Evolutionary conservation across 2,329 filamentous ascomycete genomes (phyloP), one percentile per base, ranked within the genome.

Genomic region (Aspergillus fischeri): DNA sequence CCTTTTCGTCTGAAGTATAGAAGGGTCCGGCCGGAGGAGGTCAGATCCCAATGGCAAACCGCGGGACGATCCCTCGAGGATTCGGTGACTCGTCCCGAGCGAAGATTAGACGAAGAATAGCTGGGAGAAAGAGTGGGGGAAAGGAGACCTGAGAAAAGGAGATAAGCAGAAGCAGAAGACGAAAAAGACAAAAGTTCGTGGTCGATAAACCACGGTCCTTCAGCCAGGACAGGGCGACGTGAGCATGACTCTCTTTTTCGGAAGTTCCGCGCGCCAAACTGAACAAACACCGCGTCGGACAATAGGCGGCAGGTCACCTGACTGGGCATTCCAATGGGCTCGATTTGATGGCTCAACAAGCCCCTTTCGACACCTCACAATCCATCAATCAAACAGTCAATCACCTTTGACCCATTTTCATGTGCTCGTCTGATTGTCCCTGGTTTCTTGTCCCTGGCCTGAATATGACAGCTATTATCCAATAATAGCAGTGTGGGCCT

Each of bases 221-320:
- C 21, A 3, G 9, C 11, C 21, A 47, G 49, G 51, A 38, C 35
- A 44, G 14, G 54, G 44, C 53, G 51, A 54, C 56, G 56, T 56
- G 59, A 59, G 51, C 53, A 63, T 61, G 52, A 57, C 57, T 59
- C 60, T 60, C 53, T 58, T 47, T 49, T 52, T 55, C 29, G 52
- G 51, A 32, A 52, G 48, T 53, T 41, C 51, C 53, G 47, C 49
- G 57, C 55, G 60, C 61, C 61, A 61, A 63, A 63, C 60, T 14
- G 42, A 60, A 49, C 60, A 61, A 62, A 62, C 60, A 60, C 49
- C 14, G 55, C 11, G 29, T 20, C 27, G 38, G 9, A 45, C 11
- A 42, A 17, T 28, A 9, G 14, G n/a, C 25, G 27, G 48, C 14
- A 11, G 20, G 27, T 35, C 48, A 35, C 48, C 48, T 47, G 44